Conservation (phyloP, 345 rosid genomes). For the Acer saccharum region DNA sequence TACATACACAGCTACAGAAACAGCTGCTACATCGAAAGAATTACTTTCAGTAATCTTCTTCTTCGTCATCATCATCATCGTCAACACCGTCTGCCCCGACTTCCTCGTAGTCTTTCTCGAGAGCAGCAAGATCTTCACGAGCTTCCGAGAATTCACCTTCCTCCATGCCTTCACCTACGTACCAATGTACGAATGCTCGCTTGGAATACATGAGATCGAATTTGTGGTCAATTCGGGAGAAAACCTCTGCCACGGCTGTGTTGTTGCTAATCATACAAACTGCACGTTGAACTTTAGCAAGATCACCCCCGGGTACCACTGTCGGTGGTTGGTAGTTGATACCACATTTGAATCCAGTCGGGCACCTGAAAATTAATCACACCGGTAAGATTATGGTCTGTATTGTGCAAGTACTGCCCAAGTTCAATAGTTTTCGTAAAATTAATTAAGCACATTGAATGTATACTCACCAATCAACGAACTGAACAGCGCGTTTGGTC, state of each 20-base stretch:
- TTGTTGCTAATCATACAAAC: conserved; percentile 93
- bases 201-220: conserved; percentile 88
- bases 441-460: conserved; percentile 1
- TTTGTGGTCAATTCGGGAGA: conserved; percentile 70
- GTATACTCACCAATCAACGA: conserved; percentile 75
- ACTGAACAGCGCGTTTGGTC: conserved; percentile 78
- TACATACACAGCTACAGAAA: conserved; percentile 21
- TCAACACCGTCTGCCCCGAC: conserved; percentile 73
- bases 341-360: conserved; percentile 87
- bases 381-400: background rate
- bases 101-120: conserved; percentile 86
- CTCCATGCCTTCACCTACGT: conserved; percentile 94
- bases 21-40: conserved; percentile 12
- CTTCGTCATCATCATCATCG: conserved; percentile 53
- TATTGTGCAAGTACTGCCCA: background rate
- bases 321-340: conserved; percentile 86
- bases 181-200: conserved; percentile 88
- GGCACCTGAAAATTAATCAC: conserved; percentile 52
- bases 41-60: conserved; percentile 49
- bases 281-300: conserved; percentile 78
- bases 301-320: conserved; percentile 77
- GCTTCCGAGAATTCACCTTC: conserved; percentile 94
- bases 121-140: conserved; percentile 87
- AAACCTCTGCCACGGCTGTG: conserved; percentile 84
- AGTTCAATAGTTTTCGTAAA: background rate